These are phyloP conservation scores for Rhizomucor miehei DNA, from an alignment of 371 early-diverging fungal species.

Conservation along the genomic window DNA sequence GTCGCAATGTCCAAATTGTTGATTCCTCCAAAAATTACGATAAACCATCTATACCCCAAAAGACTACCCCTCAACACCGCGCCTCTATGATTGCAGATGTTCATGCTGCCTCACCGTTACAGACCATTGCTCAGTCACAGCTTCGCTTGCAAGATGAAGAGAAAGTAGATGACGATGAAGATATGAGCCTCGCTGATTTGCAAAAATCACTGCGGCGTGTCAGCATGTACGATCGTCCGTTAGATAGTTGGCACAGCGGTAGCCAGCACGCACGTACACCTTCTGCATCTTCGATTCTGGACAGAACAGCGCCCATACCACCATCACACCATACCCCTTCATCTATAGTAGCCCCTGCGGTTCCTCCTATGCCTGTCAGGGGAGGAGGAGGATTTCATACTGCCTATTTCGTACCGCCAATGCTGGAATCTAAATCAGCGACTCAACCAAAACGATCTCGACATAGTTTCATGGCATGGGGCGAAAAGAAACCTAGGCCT, in stretches of 20 bases:
- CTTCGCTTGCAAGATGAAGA: no score
- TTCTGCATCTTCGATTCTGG: constrained; percentile 28
- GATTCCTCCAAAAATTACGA: constrained; percentile 6
- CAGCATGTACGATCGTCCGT: constrained; percentile 9
- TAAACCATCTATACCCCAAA: constrained; percentile 1
- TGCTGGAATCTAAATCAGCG: no score
- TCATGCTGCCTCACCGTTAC: constrained; percentile 8
- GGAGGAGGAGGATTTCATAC: background rate
- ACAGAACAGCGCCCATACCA: constrained; percentile 5
- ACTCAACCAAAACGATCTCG: no score
- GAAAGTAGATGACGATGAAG: constrained; percentile 26
- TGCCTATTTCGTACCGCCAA: no score
- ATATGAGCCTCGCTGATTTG: constrained; percentile 35
- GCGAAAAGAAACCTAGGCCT: no score
- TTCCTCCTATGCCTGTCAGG: constrained; percentile 17
- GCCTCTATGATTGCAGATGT: constrained; percentile 8
- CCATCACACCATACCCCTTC: background rate
- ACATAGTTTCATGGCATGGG: no score
- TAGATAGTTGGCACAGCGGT: constrained; percentile 9
- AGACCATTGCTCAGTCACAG: no score
- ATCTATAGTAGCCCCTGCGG: constrained; percentile 11
- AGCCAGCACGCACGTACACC: constrained; percentile 14
- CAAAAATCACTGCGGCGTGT: constrained; percentile 21
- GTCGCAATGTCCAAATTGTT: constrained; percentile 22
- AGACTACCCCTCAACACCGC: background rate